phyloP scores from a whole-genome alignment of 2,329 filamentous ascomycete genomes.

The Stylonectria norvegica region DNA sequence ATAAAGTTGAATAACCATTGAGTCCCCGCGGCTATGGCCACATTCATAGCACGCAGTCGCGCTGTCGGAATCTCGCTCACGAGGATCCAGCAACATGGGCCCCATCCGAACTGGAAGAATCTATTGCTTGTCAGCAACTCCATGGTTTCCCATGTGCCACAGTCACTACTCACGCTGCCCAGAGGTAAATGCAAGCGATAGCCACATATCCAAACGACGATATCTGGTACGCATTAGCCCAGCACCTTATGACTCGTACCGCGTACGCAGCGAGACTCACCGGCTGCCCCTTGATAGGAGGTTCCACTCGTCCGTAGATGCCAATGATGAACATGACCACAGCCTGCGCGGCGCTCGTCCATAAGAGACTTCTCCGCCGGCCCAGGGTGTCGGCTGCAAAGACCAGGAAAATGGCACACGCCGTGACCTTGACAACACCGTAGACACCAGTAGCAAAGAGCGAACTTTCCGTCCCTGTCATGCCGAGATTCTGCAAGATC shows the following conservation, averaged over 20 bases:
- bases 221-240: slow-evolving; percentile 36
- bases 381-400: slow-evolving; percentile 69
- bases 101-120: slow-evolving; percentile 69
- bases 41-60: slow-evolving; percentile 62
- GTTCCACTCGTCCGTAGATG: slow-evolving; percentile 63
- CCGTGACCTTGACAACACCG: slow-evolving; percentile 65
- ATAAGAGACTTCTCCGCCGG: slow-evolving; percentile 56
- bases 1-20: slow-evolving; percentile 76
- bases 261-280: slow-evolving; percentile 29
- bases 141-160: background rate
- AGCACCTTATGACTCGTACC: background rate
- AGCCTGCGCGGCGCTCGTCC: slow-evolving; percentile 62
- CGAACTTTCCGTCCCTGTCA: slow-evolving; percentile 52
- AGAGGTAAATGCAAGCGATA: slow-evolving; percentile 68
- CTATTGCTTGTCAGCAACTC: slow-evolving; percentile 20
- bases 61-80: slow-evolving; percentile 66
- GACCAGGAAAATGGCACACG: slow-evolving; percentile 61
- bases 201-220: slow-evolving; percentile 67
- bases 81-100: slow-evolving; percentile 70
- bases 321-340: slow-evolving; percentile 66
- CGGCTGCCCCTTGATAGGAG: slow-evolving; percentile 49
- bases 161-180: slow-evolving; percentile 47
- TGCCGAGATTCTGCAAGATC: slow-evolving; percentile 65
- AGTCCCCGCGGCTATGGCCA: slow-evolving; percentile 63
- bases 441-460: slow-evolving; percentile 74